Base-by-base conservation (phyloP, 371 early-diverging fungal species). In the Mortierella sp. region DNA sequence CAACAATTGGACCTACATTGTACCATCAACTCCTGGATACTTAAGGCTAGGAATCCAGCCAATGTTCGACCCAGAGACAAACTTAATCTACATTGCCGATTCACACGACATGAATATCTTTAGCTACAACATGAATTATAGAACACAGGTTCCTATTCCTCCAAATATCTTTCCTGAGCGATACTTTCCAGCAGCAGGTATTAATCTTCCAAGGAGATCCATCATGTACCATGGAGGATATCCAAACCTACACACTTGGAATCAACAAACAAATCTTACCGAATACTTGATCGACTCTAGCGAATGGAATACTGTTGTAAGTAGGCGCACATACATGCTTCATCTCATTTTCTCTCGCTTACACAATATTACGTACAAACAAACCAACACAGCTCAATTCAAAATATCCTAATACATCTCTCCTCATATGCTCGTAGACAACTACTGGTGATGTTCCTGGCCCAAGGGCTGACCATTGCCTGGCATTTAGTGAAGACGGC, bases 401-500 rank as follows among this genome's bases (percentile, higher is more conserved):
- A 22, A 22, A 6, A 29, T 29, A 9, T 9, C 0, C 23, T n/a
- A 42, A 7, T 0, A 4, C 4, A 43, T 22, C 12, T 54, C 10
- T 58, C 32, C 22, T 34, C 17, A 10, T 8, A 28, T 5, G 32
- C 8, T 4, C 5, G 12, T 55, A 64, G 64, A 2, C 32, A 35
- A 54, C 64, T 13, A 55, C 26, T 10, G 64, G 64, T 28, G 40
- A 35, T 15, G 6, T 56, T 13, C 66, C 66, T 26, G 28, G 31
- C 3, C 66, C 66, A 17, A 55, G 55, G 22, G 57, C 43, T 22
- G 45, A 57, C 42, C 22, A 29, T 45, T 65, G 66, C 57, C 37
- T 65, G 66, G 57, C 45, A 0, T 19, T 57, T 10, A 57, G 57
- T 29, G 78, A 77, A 28, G 72, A 77, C 43, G 69, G 78, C 35